Conservation (phyloP, 2,329 filamentous ascomycete genomes). For the Pseudonectria buxi region DNA sequence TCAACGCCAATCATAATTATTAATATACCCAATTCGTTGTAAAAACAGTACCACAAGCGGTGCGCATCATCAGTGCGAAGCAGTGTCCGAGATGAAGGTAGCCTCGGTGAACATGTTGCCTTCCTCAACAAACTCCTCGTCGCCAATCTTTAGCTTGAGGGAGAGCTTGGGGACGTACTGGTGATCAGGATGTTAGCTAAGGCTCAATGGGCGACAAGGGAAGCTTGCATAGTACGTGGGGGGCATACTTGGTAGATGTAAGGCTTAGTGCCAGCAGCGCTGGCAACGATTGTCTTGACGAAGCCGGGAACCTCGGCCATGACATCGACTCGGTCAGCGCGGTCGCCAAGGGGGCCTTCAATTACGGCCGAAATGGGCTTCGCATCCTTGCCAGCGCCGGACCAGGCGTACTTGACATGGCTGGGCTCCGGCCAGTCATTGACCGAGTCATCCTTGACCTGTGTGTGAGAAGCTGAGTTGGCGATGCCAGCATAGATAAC, state of each 20-base stretch:
- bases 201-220: neutral
- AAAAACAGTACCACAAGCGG: conserved; percentile 13
- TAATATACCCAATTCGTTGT: conserved; percentile 20
- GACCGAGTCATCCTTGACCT: conserved; percentile 63
- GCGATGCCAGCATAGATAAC: conserved; percentile 65
- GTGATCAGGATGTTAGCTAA: conserved; percentile 7
- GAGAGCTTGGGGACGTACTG: conserved; percentile 67
- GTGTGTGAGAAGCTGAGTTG: conserved; percentile 62
- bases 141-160: conserved; percentile 79
- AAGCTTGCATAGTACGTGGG: conserved; percentile 20
- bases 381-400: conserved; percentile 68
- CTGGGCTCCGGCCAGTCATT: conserved; percentile 88
- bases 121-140: conserved; percentile 69
- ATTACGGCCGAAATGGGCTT: conserved; percentile 64
- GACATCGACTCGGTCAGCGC: conserved; percentile 76
- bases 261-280: conserved; percentile 83
- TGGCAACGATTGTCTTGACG: conserved; percentile 87
- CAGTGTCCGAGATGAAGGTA: conserved; percentile 78
- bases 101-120: conserved; percentile 81
- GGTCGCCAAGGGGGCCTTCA: conserved; percentile 60
- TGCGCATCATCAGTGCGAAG: conserved; percentile 2
- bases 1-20: conserved; percentile 25
- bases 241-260: conserved; percentile 98
- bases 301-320: conserved; percentile 96
- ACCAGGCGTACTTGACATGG: conserved; percentile 69